Evolutionary conservation across 2,329 filamentous ascomycete species (phyloP), one percentile per base, ranked within the genome.

Genomic region (Phialophora tarda): DNA sequence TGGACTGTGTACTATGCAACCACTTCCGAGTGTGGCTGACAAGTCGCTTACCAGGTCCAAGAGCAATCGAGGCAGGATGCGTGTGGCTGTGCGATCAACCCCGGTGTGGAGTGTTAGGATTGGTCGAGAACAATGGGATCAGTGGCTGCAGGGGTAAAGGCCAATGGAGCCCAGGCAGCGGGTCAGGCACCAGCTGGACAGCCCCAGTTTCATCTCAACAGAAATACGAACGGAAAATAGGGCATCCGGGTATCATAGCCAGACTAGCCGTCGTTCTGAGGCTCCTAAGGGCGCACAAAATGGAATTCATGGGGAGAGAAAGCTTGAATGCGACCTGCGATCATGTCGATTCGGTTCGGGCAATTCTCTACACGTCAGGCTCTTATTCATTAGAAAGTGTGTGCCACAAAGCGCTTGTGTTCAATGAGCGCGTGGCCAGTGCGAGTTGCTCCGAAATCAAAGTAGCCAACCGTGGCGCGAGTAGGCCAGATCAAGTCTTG

Each of bases 91-190:
- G 63, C 56, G 21, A 66, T 28, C 60, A 63, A 50, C 61, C 38
- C 24, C 48, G 30, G 48, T 53, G 64, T 67, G 67, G 67, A 65
- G 23, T n/a, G 38, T 12, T 41, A 60, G 59, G 57, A 69, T 65
- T 67, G 67, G 68, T 65, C 68, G 65, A 69, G 68, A 69, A 65
- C 62, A 48, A 63, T 59, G 62, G 48, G 65, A 67, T 69, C 62
- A 63, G 34, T 51, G 34, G 50, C 50, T 38, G 58, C 64, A 63
- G 67, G 67, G 64, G 51, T 44, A 58, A 26, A 47, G 50, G 28
- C 68, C 51, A 57, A 59, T 68, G 65, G 64, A 41, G 50, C 50
- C 59, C 23, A n/a, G 30, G 3, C 23, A 14, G 59, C 57, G 60
- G 41, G 62, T 67, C 59, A 60, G 58, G 44, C 14, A 44, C 38